A percentile compares a stretch with the other conserved stretches of the same genome.
These are phyloP conservation scores for Mucor racemosus DNA, from an alignment of 371 early-diverging fungal genomes.

Conservation along the genomic window DNA sequence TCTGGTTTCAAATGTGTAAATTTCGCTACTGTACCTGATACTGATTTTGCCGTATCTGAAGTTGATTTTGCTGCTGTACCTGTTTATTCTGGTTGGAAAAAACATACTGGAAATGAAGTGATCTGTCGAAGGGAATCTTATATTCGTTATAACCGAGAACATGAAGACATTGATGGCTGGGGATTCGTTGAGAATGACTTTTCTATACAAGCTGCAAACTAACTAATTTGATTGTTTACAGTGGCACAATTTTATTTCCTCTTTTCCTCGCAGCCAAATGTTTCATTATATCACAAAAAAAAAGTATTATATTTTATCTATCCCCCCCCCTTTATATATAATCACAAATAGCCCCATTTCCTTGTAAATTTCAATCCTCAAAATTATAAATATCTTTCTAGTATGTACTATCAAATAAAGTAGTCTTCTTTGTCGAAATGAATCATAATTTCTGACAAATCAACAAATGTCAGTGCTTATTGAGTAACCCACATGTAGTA, in stretches of 20 bases:
- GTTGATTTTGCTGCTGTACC: neutral
- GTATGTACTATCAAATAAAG: neutral
- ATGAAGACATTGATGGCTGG: neutral
- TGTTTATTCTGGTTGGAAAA: neutral
- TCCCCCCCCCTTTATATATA: no score
- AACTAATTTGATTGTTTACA: neutral
- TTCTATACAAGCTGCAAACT: neutral
- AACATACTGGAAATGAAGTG: slow-evolving; percentile 9
- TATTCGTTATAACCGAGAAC: neutral
- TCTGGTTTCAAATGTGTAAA: neutral
- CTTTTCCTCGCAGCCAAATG: neutral
- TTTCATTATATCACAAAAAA: neutral
- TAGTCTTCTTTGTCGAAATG: no score
- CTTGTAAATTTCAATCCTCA: neutral
- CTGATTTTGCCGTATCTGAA: neutral
- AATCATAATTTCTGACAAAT: neutral
- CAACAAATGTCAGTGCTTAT: neutral
- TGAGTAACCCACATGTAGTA: neutral
- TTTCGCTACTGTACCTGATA: slow-evolving; percentile 4
- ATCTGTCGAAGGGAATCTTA: slow-evolving; percentile 11
- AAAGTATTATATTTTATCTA: neutral
- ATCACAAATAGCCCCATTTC: no score
- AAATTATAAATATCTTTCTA: neutral
- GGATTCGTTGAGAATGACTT: neutral
- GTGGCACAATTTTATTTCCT: neutral